Evolutionary conservation across 805 yeast genomes (phyloP), one percentile per base, ranked within the genome.

Genomic region (Metschnikowia similis): DNA sequence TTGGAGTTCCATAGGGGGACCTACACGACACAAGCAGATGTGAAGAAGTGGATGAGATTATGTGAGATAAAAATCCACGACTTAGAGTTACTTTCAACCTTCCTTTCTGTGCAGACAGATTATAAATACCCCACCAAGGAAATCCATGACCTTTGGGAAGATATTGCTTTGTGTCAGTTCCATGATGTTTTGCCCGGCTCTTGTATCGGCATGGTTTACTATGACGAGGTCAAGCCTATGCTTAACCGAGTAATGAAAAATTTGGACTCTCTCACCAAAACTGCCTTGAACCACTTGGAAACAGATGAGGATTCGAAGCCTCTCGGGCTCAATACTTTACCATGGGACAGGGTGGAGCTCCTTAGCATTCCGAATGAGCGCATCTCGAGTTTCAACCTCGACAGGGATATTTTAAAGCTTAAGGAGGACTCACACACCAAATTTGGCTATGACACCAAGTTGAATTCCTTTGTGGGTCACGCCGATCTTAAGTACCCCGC

Each of bases 171-270:
- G 49, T 90, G 96, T 64, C 98, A 92, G 65, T 92, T 92, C 72
- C 99, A 92, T 66, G 99, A 92, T 71, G 97, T 92, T n/a, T 75
- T 94, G 47, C 99, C 99, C 2, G 99, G 99, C 2, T 85, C 96
- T 6, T 89, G 96, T 68, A 92, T 92, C 60, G 96, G 89, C 54
- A 82, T 89, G 83, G 97, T 94, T 11, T 92, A 73, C 54, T 73
- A 94, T 63, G 83, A 80, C 44, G 90, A 89, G 59, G 97, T 92
- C 8, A 80, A 83, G 62, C 91, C 92, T 31, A 83, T 88, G 80
- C 76, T 91, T 58, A 73, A 71, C 6, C 69, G 75, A 13, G 85
- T 84, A 26, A 70, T 85, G 50, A 68, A 72, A 16, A 69, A 71
- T 21, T 83, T 85, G 37, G 75, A 78, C 37, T 57, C 68, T 5